Conservation (phyloP, 768 basidiomycete species). For the Xerocomellus chrysenteron region DNA sequence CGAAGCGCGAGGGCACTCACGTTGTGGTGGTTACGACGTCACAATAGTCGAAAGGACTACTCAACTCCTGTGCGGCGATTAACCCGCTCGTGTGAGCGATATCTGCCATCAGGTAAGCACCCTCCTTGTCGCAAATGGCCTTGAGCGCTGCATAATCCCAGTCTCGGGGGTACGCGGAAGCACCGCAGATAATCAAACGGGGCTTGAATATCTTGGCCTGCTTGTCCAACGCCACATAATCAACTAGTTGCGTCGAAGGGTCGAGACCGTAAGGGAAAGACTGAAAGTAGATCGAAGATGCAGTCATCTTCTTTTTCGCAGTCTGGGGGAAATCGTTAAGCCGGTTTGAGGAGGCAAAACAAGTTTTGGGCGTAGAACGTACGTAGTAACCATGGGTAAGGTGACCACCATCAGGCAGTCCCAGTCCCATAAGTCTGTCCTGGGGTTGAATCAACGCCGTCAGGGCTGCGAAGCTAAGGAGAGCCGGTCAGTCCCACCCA, state of each 20-base stretch:
- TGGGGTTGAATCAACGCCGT: conserved; percentile 96
- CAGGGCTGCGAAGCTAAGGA: conserved; percentile 85
- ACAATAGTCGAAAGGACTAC: conserved; percentile 91
- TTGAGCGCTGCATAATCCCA: conserved; percentile 91
- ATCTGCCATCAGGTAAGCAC: conserved; percentile 92
- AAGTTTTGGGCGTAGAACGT: conserved; percentile 26
- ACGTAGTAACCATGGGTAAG: conserved; percentile 98
- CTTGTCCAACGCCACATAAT: conserved; percentile 75
- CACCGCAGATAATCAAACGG: conserved; percentile 93
- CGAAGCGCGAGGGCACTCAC: conserved; percentile 39
- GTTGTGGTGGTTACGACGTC: conserved; percentile 98
- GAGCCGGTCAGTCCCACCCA: conserved; percentile 11
- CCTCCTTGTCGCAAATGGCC: conserved; percentile 80
- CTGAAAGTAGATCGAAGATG: conserved; percentile 99
- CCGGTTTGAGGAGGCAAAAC: background rate
- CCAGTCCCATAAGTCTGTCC: conserved; percentile 98
- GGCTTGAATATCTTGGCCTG: conserved; percentile 97
- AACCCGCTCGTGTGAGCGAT: conserved; percentile 98
- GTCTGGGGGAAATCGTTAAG: conserved; percentile 49
- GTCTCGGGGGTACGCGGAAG: conserved; percentile 96
- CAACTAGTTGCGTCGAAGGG: conserved; percentile 82
- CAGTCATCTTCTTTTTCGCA: conserved; percentile 99
- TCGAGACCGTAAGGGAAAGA: conserved; percentile 91
- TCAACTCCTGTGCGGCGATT: conserved; percentile 87
- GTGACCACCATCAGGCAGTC: conserved; percentile 96